Evolutionary conservation across 129 eudicot genomes (phyloP), one percentile per base, ranked within the genome.

Genomic region (Rutidosis leptorrhynchoides): DNA sequence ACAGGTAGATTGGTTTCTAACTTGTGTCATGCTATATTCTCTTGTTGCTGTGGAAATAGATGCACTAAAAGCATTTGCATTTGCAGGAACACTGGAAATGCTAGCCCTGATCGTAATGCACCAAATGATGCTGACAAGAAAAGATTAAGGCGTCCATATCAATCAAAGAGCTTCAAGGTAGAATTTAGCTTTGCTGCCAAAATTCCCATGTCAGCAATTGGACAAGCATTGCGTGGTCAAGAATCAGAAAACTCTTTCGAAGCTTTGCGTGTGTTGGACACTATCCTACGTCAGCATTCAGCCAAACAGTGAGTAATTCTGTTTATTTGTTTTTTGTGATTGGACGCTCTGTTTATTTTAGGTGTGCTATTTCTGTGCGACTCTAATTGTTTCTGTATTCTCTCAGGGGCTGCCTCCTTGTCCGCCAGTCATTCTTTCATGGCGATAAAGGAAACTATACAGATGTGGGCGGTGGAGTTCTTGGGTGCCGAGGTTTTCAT

Each of bases 381-480:
- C 14, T 57, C 9, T 5, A 28, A 32, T 67, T 23, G 58, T 10
- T 37, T n/a, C 54, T 7, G 26, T n/a, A n/a, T n/a, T n/a, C n/a
- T n/a, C n/a, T 45, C 86, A 87, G 95, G 80, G 95, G 95, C 16
- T 87, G 95, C 66, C 80, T 87, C 2, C 82, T 87, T 25, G 95
- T 87, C 0, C 82, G 95, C 0, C 95, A 87, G 63, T 87, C 95
- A 3, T 87, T 84, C 62, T 87, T 87, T 59, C 86, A 84, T 66
- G 80, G 87, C 52, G 85, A 82, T 19, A 81, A 78, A 6, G 77
- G 55, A 60, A 87, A 81, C 65, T 90, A 80, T 61, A 68, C 74
- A 33, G 97, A 84, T 63, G 80, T 90, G 1, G 97, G 97, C 5
- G 97, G 97, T n/a, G 97, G 97, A 3, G 87, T 90, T 22, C 84